Percentiles rank a stretch among this genome's conserved stretches.
phyloP scores from a whole-genome alignment of 2,329 filamentous ascomycete genomes.

The Plectosphaerella cucumerina region DNA sequence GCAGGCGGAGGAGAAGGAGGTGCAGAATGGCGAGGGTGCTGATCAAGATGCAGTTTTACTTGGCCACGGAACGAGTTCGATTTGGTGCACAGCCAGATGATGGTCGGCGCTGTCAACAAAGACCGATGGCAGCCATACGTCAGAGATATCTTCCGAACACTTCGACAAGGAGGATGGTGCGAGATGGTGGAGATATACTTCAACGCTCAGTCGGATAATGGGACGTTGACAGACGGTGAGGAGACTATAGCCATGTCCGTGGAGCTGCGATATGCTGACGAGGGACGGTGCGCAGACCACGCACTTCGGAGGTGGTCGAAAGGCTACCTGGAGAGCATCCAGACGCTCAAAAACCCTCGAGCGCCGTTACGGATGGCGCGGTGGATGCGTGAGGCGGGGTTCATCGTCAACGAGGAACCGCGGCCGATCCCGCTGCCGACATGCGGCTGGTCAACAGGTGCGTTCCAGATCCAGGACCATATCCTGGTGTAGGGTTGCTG shows the following conservation, averaged over 20 bases:
- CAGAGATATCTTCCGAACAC: conserved; percentile 66
- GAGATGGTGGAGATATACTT: conserved; percentile 87
- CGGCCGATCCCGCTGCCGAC: conserved; percentile 64
- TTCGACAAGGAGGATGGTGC: conserved; percentile 76
- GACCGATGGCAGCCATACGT: conserved; percentile 73
- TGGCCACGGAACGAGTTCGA: conserved; percentile 73
- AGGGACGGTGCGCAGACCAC: conserved; percentile 40
- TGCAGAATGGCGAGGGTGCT: no score
- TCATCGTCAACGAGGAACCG: conserved; percentile 60
- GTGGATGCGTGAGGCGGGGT: conserved; percentile 58
- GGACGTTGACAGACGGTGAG: conserved; percentile 63
- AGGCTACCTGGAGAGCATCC: conserved; percentile 57
- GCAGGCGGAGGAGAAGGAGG: no score
- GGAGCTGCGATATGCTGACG: neutral
- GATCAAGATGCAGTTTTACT: conserved; percentile 45
- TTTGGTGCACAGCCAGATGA: conserved; percentile 73
- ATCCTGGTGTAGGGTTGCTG: neutral
- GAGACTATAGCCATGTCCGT: no score
- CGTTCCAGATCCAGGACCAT: conserved; percentile 14
- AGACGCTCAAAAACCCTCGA: conserved; percentile 62
- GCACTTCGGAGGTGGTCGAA: conserved; percentile 66
- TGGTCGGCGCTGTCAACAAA: conserved; percentile 67
- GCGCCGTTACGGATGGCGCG: conserved; percentile 56
- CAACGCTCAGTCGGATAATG: conserved; percentile 82
- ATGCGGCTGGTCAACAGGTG: conserved; percentile 66